Evolutionary conservation across 371 early-diverging fungal species (phyloP).

Genomic region (Catenaria anguillulae): DNA sequence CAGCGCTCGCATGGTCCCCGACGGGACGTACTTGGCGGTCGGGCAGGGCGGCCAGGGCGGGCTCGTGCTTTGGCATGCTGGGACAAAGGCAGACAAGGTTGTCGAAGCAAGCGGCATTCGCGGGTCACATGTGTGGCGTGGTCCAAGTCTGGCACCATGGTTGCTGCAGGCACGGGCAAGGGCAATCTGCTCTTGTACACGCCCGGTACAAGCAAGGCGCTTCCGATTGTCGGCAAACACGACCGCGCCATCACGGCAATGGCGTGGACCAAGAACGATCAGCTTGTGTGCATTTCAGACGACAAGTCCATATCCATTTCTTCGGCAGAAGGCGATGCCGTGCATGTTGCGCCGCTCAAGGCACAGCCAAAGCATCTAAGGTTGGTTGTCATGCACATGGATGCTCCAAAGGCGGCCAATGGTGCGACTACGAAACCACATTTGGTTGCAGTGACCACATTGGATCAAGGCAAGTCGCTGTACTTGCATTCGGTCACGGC

Average conservation of each 20-base stretch:
- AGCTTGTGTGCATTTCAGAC: background rate
- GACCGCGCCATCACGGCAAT: background rate
- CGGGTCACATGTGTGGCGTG: background rate
- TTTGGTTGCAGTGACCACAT: background rate
- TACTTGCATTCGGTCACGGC: background rate
- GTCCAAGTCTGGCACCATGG: background rate
- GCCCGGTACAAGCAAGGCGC: background rate
- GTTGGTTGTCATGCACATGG: background rate
- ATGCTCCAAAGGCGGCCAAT: no score
- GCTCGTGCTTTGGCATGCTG: background rate
- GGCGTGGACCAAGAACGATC: background rate
- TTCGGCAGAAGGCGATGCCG: background rate
- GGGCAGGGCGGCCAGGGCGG: background rate
- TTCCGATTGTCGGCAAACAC: conserved; percentile 5
- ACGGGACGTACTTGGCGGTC: background rate
- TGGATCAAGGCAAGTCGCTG: background rate
- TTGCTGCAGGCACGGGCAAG: background rate
- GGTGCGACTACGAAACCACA: background rate
- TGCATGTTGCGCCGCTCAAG: background rate
- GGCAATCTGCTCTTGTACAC: background rate
- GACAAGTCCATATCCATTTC: background rate
- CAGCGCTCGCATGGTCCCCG: background rate
- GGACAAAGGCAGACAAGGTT: background rate
- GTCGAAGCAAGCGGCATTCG: background rate
- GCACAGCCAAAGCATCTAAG: background rate